phyloP scores from a whole-genome alignment of 2,329 filamentous ascomycete genomes.

The Colletotrichum truncatum region DNA sequence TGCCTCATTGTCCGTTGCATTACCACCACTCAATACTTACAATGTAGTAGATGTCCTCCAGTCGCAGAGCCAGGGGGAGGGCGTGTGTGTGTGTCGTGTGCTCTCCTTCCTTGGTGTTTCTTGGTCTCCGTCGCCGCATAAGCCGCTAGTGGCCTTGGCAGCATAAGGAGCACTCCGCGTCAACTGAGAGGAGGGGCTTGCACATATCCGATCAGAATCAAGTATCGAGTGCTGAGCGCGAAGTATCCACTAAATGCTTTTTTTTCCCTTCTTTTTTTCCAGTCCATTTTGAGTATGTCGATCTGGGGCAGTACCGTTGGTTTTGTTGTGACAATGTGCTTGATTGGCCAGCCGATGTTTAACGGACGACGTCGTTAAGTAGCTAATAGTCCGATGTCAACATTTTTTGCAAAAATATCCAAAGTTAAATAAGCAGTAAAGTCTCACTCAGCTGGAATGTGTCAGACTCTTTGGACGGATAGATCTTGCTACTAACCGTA shows the following conservation, averaged over 20 bases:
- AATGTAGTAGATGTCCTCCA: background rate
- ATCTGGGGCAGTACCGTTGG: no score
- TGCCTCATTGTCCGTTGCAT: background rate
- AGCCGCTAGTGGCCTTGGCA: slow-evolving; percentile 27
- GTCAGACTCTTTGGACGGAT: background rate
- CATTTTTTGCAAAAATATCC: no score
- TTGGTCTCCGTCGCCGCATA: slow-evolving; percentile 17
- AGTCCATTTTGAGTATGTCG: no score
- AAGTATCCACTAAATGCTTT: no score
- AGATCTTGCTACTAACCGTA: no score
- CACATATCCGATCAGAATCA: background rate
- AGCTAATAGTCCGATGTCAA: slow-evolving; percentile 4
- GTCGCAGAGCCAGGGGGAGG: background rate
- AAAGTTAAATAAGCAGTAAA: no score
- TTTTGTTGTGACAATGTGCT: no score
- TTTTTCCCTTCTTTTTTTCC: no score
- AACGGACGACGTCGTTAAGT: background rate
- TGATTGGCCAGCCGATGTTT: no score
- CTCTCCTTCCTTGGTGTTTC: slow-evolving; percentile 24
- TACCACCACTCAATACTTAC: background rate
- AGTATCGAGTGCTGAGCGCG: no score
- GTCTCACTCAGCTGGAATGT: slow-evolving; percentile 5
- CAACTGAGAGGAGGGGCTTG: background rate
- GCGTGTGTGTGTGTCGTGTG: slow-evolving; percentile 19
- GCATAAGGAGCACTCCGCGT: background rate